These are phyloP conservation scores for Monilinia polystroma DNA, from an alignment of 2,329 filamentous ascomycete species.

Conservation along the genomic window DNA sequence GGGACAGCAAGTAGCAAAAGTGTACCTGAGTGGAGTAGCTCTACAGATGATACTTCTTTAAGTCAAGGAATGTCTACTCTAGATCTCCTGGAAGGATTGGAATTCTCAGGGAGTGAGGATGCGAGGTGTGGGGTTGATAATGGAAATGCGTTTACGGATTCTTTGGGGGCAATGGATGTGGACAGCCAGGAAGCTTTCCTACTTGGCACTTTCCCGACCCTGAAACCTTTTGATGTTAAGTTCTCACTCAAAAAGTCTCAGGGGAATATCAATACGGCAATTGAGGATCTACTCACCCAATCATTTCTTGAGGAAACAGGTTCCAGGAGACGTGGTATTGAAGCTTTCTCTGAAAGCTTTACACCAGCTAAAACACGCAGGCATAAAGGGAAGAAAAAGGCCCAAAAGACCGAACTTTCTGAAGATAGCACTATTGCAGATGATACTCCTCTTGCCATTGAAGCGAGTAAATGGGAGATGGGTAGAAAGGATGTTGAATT, in stretches of 20 bases:
- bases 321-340: slow-evolving; percentile 69
- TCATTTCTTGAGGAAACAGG: slow-evolving; percentile 71
- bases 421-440: slow-evolving; percentile 19
- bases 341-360: slow-evolving; percentile 66
- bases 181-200: slow-evolving; percentile 65
- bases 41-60: slow-evolving; percentile 38
- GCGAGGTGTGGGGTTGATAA: slow-evolving; percentile 54
- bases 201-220: slow-evolving; percentile 66
- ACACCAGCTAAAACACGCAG: slow-evolving; percentile 39
- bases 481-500: slow-evolving; percentile 59
- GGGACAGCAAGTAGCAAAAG: slow-evolving; percentile 34
- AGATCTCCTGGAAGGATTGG: slow-evolving; percentile 33
- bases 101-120: slow-evolving; percentile 41
- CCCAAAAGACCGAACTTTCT: slow-evolving; percentile 34
- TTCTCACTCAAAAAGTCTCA: slow-evolving; percentile 66
- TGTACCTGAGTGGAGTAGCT: slow-evolving; percentile 32
- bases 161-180: slow-evolving; percentile 48
- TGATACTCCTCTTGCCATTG: not conserved
- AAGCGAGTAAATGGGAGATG: slow-evolving; percentile 57
- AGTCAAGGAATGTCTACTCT: slow-evolving; percentile 32
- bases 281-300: slow-evolving; percentile 79
- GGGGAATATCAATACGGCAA: slow-evolving; percentile 65
- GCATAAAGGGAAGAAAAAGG: slow-evolving; percentile 44
- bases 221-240: slow-evolving; percentile 64
- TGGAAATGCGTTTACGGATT: slow-evolving; percentile 25